Conservation (phyloP, 2,329 filamentous ascomycete species). For the Hypoxylon sp. region DNA sequence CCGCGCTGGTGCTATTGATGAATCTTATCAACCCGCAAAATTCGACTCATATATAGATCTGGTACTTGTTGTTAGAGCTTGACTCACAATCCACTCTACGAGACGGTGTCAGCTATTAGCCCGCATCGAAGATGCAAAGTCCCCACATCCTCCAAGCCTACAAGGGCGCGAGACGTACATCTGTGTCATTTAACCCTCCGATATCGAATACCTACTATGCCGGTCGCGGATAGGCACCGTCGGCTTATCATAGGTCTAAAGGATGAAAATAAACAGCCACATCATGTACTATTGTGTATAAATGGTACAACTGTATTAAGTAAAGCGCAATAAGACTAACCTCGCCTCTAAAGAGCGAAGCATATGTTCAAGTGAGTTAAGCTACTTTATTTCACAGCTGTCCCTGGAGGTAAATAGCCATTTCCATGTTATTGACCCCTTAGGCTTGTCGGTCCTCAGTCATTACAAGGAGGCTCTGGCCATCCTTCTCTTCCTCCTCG, state of each 20-base stretch:
- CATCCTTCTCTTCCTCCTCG: neutral
- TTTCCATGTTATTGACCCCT: neutral
- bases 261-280: neutral
- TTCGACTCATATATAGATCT: neutral
- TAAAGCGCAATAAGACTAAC: neutral
- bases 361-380: neutral
- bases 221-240: conserved; percentile 13
- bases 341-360: neutral
- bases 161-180: conserved; percentile 15
- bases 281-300: neutral
- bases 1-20: neutral
- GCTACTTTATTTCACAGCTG: neutral
- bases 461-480: neutral
- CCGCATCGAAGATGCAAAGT: neutral
- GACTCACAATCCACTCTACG: neutral
- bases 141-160: conserved; percentile 8
- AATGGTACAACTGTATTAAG: neutral
- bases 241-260: neutral
- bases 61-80: neutral
- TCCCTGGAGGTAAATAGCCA: neutral
- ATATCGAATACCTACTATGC: conserved; percentile 16
- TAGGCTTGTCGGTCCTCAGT: neutral
- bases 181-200: conserved; percentile 6
- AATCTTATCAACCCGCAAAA: neutral
- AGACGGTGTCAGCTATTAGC: conserved; percentile 8